phyloP scores from a whole-genome alignment of 257 asterid genomes.

The Jasminum sambac region DNA sequence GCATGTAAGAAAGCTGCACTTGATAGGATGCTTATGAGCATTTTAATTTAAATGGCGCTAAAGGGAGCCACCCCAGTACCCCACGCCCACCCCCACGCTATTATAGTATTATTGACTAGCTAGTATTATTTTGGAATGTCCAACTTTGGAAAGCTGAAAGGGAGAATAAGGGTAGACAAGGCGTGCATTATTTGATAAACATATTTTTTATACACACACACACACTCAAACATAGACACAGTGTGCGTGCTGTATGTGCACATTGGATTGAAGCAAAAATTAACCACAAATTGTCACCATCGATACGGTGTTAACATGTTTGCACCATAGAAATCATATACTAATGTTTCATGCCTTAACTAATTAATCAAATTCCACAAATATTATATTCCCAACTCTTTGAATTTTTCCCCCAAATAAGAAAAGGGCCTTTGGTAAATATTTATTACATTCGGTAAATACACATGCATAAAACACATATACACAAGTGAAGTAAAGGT shows the following conservation, averaged over 20 bases:
- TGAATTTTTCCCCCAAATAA: too few species aligned
- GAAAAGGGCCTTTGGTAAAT: too few species aligned
- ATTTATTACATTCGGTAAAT: too few species aligned
- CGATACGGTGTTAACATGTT: conserved; percentile 20
- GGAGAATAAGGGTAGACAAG: conserved; percentile 6
- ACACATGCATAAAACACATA: too few species aligned
- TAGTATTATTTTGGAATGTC: conserved; percentile 26
- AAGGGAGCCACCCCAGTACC: not conserved
- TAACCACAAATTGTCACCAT: conserved; percentile 34
- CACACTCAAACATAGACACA: not conserved
- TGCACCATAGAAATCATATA: not conserved
- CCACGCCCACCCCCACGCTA: not conserved
- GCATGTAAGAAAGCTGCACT: conserved; percentile 39
- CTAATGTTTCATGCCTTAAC: not conserved
- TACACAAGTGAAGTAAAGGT: not conserved
- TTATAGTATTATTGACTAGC: too few species aligned
- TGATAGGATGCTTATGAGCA: conserved; percentile 32
- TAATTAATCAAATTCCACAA: not conserved
- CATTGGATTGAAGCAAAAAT: conserved; percentile 24
- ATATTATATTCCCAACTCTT: too few species aligned
- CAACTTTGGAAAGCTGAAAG: conserved; percentile 24
- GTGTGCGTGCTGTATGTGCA: conserved; percentile 18
- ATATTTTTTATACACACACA: conserved; percentile 6
- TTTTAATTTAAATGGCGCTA: conserved; percentile 20
- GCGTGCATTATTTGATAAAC: conserved; percentile 22